Evolutionary conservation across 805 yeast genomes (phyloP), one percentile per base, ranked within the genome.

Genomic region (Candida ipomoeae): DNA sequence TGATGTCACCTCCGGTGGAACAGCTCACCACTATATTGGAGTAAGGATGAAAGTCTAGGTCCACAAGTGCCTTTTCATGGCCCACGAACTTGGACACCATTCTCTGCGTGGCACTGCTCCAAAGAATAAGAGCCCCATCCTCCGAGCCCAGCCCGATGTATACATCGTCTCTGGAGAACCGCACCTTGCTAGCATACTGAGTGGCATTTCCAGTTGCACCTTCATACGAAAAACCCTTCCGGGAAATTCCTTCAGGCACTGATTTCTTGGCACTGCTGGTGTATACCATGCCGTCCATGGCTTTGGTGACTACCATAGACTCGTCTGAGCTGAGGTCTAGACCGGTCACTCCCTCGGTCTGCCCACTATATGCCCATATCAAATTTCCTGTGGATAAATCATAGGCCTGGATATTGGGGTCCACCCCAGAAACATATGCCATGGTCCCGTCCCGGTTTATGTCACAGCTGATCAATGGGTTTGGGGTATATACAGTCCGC

Each of bases 351-450:
- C 80, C 65, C 44, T 81, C 86, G 6, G 66, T 60, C 79, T 49
- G 71, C 34, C 45, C 73, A 57, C 45, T 68, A 64, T 58, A 79
- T 66, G 48, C 65, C 80, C 85, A 83, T 7, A 77, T 40, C 0
- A 79, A 74, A 5, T 57, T 51, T 0, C 67, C 66, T 3, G 70
- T 63, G 48, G 89, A 65, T 6, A 80, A 44, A 59, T 88, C 95
- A 68, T 78, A 84, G 2, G 82, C 84, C 39, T 68, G 61, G 0
- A 88, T 74, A 0, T 73, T 68, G 1, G 89, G 85, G 55, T 88
- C 92, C 2, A 88, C 78, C 0, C 96, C 96, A 0, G 84, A 70
- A 5, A 81, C 72, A 56, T 73, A 87, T 3, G 85, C 57, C 13
- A 69, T 64, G 14, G 67, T 63, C 1, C 79, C 82, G 39, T 65